Conservation (phyloP, 2,329 filamentous ascomycete species). For the Pseudocercospora eumusae region DNA sequence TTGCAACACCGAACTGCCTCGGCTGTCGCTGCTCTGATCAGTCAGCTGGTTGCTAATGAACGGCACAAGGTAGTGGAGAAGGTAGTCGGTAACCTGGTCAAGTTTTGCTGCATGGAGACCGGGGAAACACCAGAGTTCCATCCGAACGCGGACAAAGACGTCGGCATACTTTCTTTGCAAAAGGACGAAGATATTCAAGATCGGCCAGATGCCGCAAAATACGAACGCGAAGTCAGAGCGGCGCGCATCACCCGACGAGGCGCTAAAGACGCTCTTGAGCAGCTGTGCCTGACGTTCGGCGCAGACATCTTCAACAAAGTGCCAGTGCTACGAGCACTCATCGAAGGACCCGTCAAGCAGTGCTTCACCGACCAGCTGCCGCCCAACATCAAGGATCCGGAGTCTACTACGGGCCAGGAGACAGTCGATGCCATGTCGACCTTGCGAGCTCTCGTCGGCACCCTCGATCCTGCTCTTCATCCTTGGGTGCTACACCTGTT, state of each 20-base stretch:
- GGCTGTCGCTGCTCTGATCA: conserved; percentile 82
- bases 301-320: conserved; percentile 75
- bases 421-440: conserved; percentile 93
- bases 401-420: conserved; percentile 79
- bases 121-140: conserved; percentile 96
- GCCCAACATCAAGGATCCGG: conserved; percentile 69
- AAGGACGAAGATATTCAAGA: conserved; percentile 97
- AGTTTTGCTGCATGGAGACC: conserved; percentile 96
- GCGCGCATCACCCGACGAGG: conserved; percentile 88
- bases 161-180: conserved; percentile 84
- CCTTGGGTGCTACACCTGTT: conserved; percentile 80
- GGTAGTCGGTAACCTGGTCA: conserved; percentile 91
- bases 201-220: conserved; percentile 85
- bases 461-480: conserved; percentile 72
- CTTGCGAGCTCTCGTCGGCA: conserved; percentile 89
- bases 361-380: conserved; percentile 73
- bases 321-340: conserved; percentile 76
- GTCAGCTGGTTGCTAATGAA: conserved; percentile 76
- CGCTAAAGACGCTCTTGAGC: conserved; percentile 90
- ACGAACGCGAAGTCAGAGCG: conserved; percentile 83
- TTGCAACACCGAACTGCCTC: conserved; percentile 83
- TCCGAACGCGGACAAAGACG: conserved; percentile 74
- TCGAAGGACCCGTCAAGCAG: conserved; percentile 75
- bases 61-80: conserved; percentile 89
- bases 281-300: conserved; percentile 78